Base-by-base conservation (phyloP, 2,329 filamentous ascomycete genomes). In the Cladobotryum mycophilum region DNA sequence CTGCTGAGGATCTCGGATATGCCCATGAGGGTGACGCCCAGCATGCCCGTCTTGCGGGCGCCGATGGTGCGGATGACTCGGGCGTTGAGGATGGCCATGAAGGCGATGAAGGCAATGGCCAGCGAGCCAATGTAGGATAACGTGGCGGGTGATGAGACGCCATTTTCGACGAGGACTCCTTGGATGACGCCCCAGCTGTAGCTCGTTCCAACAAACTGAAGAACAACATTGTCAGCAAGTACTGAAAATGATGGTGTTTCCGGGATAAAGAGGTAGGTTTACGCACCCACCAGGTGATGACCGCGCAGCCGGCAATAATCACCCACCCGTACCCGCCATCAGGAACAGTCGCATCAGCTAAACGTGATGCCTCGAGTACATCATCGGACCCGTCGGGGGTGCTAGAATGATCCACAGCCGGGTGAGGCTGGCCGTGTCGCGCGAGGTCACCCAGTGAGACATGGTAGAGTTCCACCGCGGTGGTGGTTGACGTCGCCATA, bases 131-230 rank as follows among this genome's bases (percentile, higher is more conserved):
- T 76, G 53, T 82, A 85, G 0, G 79, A 75, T 11, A 85, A 64
- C 0, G 76, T 81, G 0, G 75, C 73, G 0, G 79, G 67, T 0
- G 72, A 70, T 0, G 73, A 70, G 1, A 81, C 64, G 0, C 69
- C 67, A 15, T 74, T 63, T 35, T 74, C 64, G 0, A 82, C 71
- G 0, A 85, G 69, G 0, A 75, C 80, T 2, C 71, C 71, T 60
- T 85, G 82, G 13, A 84, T 67, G 0, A 85, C 72, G 5, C 81
- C 82, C 80, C 81, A 85, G 53, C 70, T 74, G 55, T 81, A 81
- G 7, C 70, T 71, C 1, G 73, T 76, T 25, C 80, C 81, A n/a
- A 76, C 74, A 45, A 76, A 73, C 49, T 52, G 25, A 42, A 12
- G 18, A 5, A 20, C 3, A n/a, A n/a, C n/a, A n/a, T n/a, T 15